A percentile compares a stretch with the other conserved stretches of the same genome.
Conservation (phyloP, 2,329 filamentous ascomycete genomes). For the Pyrenochaeta sp. region DNA sequence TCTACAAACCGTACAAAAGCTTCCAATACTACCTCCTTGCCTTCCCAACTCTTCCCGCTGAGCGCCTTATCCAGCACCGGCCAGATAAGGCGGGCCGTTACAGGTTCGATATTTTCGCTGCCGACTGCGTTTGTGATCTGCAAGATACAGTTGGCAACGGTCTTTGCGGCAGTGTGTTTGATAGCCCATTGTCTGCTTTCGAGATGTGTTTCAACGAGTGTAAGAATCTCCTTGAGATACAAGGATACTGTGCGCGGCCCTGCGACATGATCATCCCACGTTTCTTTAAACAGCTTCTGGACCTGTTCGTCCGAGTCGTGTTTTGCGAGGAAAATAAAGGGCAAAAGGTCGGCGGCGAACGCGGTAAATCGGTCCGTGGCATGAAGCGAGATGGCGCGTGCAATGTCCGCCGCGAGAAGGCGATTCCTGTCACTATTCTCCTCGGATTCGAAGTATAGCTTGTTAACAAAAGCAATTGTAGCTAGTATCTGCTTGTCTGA, state of each 20-base stretch:
- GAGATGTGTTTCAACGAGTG: conserved; percentile 72
- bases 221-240: conserved; percentile 83
- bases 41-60: conserved; percentile 88
- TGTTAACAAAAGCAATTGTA: conserved; percentile 65
- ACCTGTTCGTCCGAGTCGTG: conserved; percentile 86
- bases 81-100: conserved; percentile 75
- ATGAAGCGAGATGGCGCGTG: conserved; percentile 83
- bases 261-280: conserved; percentile 91
- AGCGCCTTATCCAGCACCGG: conserved; percentile 82
- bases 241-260: conserved; percentile 82
- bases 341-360: conserved; percentile 77
- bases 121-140: conserved; percentile 67
- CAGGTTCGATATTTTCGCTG: conserved; percentile 66
- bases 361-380: conserved; percentile 88
- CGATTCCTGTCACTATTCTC: conserved; percentile 76
- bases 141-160: conserved; percentile 76
- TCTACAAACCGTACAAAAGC: conserved; percentile 81
- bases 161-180: conserved; percentile 85
- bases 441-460: conserved; percentile 82
- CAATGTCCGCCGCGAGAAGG: conserved; percentile 81
- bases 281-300: conserved; percentile 79
- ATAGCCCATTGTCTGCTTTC: conserved; percentile 87
- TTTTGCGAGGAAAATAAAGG: conserved; percentile 87
- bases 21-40: conserved; percentile 85
- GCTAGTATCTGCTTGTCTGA: conserved; percentile 66